These are phyloP conservation scores for Wickerhamomyces strasburgensis DNA, from an alignment of 805 yeast species.

Conservation along the genomic window DNA sequence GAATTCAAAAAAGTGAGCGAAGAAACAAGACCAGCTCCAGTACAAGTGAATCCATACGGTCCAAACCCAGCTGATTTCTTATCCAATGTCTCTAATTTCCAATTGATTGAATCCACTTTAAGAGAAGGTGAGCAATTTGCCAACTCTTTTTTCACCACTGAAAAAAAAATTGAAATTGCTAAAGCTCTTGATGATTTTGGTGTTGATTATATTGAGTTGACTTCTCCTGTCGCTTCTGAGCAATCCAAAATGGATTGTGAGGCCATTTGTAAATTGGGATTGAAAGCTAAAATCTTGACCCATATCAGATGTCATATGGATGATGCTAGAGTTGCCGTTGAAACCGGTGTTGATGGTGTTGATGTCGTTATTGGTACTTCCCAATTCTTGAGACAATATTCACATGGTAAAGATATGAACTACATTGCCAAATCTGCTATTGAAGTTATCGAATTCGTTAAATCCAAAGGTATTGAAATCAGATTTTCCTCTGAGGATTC, in stretches of 20 bases:
- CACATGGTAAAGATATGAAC: constrained; percentile 98
- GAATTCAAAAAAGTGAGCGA: constrained; percentile 42
- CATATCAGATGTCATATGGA: constrained; percentile 99
- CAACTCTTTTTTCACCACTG: constrained; percentile 91
- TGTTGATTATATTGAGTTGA: constrained; percentile 94
- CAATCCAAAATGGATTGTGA: constrained; percentile 92
- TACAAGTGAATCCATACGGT: constrained; percentile 75
- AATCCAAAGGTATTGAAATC: constrained; percentile 93
- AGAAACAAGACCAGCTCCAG: constrained; percentile 31
- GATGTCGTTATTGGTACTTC: constrained; percentile 98
- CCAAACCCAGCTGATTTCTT: constrained; percentile 91
- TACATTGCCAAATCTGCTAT: constrained; percentile 94
- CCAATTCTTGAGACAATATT: constrained; percentile 86
- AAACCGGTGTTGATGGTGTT: constrained; percentile 98
- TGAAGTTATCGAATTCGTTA: constrained; percentile 96
- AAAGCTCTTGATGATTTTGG: constrained; percentile 96
- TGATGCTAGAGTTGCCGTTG: constrained; percentile 95
- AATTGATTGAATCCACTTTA: constrained; percentile 89
- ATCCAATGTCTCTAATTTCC: constrained; percentile 84
- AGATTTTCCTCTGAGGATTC: constrained; percentile 97
- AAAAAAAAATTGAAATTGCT: constrained; percentile 94
- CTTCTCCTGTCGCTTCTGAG: constrained; percentile 97
- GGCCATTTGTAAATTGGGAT: constrained; percentile 95
- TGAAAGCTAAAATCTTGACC: constrained; percentile 91
- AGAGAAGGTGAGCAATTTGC: constrained; percentile 99